Evolutionary conservation across 306 rosid genomes (phyloP).

Genomic region (Vigna angularis): DNA sequence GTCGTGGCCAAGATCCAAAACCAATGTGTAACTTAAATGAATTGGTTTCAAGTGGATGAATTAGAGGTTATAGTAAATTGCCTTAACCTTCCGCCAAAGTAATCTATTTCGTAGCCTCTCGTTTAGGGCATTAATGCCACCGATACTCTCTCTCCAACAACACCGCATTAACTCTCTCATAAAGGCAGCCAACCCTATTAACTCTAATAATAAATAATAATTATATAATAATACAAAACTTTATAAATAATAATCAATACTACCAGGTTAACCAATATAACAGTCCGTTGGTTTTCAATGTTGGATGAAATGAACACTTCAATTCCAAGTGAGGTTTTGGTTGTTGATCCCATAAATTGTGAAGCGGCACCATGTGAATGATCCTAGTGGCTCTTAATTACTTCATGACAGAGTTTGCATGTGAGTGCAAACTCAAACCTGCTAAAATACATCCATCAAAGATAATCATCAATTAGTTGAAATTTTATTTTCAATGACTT

Average conservation of each 20-base stretch:
- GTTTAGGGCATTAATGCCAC: slow-evolving; percentile 35
- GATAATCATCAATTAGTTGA: no score
- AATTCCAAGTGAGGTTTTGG: slow-evolving; percentile 17
- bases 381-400: slow-evolving; percentile 40
- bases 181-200: background rate
- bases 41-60: slow-evolving; percentile 28
- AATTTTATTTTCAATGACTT: no score
- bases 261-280: slow-evolving; percentile 1
- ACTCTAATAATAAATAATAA: background rate
- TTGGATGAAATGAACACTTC: background rate
- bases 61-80: slow-evolving; percentile 50
- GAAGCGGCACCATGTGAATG: slow-evolving; percentile 41
- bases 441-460: no score
- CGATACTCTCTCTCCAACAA: slow-evolving; percentile 33
- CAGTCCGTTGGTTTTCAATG: background rate
- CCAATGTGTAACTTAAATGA: slow-evolving; percentile 3
- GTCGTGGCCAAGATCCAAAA: slow-evolving; percentile 34
- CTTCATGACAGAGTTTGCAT: background rate
- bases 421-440: background rate
- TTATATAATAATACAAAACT: slow-evolving; percentile 16
- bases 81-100: slow-evolving; percentile 55
- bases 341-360: background rate
- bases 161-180: slow-evolving; percentile 34
- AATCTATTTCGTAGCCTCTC: slow-evolving; percentile 41
- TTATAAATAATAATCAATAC: background rate